Evolutionary conservation across 1,284 basidiomycete genomes (phyloP).

Genomic region (Ceratobasidium sp.): DNA sequence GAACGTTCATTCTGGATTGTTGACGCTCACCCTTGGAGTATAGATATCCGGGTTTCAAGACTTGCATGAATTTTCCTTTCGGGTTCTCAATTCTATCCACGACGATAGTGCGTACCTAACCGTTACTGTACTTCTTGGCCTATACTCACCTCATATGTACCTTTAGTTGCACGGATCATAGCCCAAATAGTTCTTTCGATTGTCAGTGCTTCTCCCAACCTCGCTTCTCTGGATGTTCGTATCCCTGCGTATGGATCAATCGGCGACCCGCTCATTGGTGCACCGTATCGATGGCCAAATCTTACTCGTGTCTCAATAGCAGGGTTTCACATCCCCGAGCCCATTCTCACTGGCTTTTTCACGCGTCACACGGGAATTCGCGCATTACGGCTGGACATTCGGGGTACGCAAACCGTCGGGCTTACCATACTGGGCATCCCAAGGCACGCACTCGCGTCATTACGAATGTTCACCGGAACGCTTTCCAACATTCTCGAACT

Average conservation of each 20-base stretch:
- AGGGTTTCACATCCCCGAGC: slow-evolving; percentile 29
- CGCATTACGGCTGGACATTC: slow-evolving; percentile 21
- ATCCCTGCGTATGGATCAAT: slow-evolving; percentile 32
- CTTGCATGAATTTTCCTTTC: slow-evolving; percentile 28
- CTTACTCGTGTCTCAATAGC: slow-evolving; percentile 22
- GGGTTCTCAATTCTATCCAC: slow-evolving; percentile 31
- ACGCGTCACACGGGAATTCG: slow-evolving; percentile 26
- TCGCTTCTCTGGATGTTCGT: slow-evolving; percentile 22
- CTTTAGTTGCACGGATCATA: slow-evolving; percentile 18
- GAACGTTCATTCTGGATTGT: no score
- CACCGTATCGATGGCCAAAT: slow-evolving; percentile 25
- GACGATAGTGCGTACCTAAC: slow-evolving; percentile 14
- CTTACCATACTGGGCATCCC: slow-evolving; percentile 24
- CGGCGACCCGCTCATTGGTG: slow-evolving; percentile 9
- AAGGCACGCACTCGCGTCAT: slow-evolving; percentile 21
- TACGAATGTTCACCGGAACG: slow-evolving; percentile 24
- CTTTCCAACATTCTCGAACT: slow-evolving; percentile 27
- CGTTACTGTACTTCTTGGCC: neutral
- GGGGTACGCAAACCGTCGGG: slow-evolving; percentile 28
- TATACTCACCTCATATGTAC: neutral
- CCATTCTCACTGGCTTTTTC: slow-evolving; percentile 25
- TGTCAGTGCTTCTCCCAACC: slow-evolving; percentile 20
- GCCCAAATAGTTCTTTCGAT: slow-evolving; percentile 26
- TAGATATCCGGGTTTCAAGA: slow-evolving; percentile 29
- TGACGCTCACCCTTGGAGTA: neutral